A percentile compares a stretch with the other conserved stretches of the same genome.
Conservation (phyloP, 2,329 filamentous ascomycete genomes). For the Colletotrichum musae region DNA sequence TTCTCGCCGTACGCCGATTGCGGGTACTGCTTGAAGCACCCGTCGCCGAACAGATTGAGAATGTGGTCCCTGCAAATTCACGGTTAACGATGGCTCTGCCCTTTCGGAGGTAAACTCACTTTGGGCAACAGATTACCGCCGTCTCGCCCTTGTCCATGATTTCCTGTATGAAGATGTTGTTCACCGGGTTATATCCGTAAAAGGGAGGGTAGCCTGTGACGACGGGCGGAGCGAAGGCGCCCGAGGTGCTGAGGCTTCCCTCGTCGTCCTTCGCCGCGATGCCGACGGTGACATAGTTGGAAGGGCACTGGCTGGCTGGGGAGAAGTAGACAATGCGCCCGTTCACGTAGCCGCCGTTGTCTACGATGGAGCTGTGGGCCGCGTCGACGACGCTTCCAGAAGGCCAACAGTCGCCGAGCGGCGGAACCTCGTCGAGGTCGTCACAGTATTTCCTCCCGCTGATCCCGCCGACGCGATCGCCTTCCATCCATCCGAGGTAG, state of each 20-base stretch:
- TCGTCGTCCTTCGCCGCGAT: conserved; percentile 30
- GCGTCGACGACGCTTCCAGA: conserved; percentile 42
- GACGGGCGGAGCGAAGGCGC: conserved; percentile 17
- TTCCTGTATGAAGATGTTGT: conserved; percentile 20
- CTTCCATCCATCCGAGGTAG: not conserved
- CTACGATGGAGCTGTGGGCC: not conserved
- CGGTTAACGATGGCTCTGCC: not conserved
- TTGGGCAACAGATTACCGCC: conserved; percentile 25
- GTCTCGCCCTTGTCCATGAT: conserved; percentile 9
- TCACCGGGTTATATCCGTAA: conserved; percentile 2
- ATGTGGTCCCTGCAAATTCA: not conserved
- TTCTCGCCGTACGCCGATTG: conserved; percentile 14
- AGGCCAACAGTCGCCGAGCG: conserved; percentile 44
- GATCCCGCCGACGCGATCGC: not conserved
- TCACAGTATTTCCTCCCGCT: not conserved
- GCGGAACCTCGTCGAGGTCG: too few species aligned
- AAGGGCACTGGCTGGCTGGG: conserved; percentile 45
- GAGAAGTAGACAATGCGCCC: conserved; percentile 44
- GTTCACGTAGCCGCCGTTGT: not conserved
- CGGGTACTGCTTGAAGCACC: conserved; percentile 9
- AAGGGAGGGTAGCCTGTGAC: not conserved
- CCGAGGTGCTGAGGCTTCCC: conserved; percentile 21
- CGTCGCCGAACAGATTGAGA: not conserved
- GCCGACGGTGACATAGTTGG: conserved; percentile 46
- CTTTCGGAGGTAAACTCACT: conserved; percentile 6